These are phyloP conservation scores for Aspergillus candidus DNA, from an alignment of 2,329 filamentous ascomycete species.

Conservation along the genomic window DNA sequence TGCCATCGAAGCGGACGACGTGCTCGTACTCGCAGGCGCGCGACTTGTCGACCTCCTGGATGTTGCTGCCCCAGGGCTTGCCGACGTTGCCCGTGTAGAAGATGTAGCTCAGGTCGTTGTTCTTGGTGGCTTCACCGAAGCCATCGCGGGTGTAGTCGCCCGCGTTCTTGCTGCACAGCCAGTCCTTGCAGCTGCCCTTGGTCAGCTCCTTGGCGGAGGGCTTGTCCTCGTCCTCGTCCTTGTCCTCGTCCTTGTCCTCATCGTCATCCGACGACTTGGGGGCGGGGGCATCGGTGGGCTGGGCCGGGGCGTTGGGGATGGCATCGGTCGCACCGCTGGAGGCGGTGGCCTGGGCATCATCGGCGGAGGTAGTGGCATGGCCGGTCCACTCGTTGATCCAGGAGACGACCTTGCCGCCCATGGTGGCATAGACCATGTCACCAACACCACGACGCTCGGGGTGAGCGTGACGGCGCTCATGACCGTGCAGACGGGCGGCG, in stretches of 20 bases:
- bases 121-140: constrained; percentile 26
- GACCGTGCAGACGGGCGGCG: constrained; percentile 33
- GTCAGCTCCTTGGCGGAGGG: constrained; percentile 5
- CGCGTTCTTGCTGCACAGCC: constrained; percentile 17
- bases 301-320: background rate
- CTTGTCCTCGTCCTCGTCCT: too few species aligned
- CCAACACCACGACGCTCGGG: constrained; percentile 23
- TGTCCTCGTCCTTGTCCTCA: too few species aligned
- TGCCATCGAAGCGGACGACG: constrained; percentile 29
- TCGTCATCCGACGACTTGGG: too few species aligned
- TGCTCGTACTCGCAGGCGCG: constrained; percentile 32
- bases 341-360: constrained; percentile 9
- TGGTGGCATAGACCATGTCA: constrained; percentile 28
- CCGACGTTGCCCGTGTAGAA: constrained; percentile 33
- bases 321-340: constrained; percentile 11
- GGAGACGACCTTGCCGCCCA: constrained; percentile 28
- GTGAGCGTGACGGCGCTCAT: constrained; percentile 34
- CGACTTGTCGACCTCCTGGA: constrained; percentile 30
- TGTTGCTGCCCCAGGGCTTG: constrained; percentile 37
- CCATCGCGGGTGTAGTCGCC: constrained; percentile 21
- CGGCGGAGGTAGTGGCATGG: constrained; percentile 12
- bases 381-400: constrained; percentile 35
- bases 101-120: constrained; percentile 13
- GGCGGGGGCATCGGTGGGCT: too few species aligned
- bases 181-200: constrained; percentile 14